Conservation (phyloP, 306 rosid species). For the Vachellia pachyceras region DNA sequence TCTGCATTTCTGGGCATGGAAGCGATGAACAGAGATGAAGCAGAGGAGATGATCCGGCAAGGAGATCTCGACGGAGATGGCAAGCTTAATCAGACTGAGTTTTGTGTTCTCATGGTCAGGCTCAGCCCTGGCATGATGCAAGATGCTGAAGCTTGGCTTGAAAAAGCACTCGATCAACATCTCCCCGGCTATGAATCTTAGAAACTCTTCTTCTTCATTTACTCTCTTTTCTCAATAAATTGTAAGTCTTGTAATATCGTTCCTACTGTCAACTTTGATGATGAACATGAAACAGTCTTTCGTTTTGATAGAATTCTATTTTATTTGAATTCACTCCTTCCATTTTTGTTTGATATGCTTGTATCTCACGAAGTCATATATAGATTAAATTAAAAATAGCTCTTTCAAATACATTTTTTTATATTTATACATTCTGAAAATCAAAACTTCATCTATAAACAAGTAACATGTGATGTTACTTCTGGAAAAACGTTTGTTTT, state of each 20-base stretch:
- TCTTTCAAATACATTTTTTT: too few species aligned
- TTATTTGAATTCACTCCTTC: neutral
- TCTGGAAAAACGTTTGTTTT: too few species aligned
- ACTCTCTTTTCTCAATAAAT: constrained; percentile 1
- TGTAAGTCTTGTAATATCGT: constrained; percentile 30
- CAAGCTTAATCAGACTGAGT: constrained; percentile 73
- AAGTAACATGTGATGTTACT: too few species aligned
- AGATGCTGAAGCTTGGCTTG: constrained; percentile 86
- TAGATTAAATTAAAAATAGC: too few species aligned
- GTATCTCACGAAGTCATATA: too few species aligned
- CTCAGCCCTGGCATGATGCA: constrained; percentile 97
- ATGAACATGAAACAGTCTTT: neutral
- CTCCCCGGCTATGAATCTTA: constrained; percentile 40
- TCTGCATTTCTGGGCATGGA: constrained; percentile 82
- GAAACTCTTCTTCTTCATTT: neutral
- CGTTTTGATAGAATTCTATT: neutral
- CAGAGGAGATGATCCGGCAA: constrained; percentile 84
- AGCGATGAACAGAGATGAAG: constrained; percentile 84
- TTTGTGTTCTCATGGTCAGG: constrained; percentile 93
- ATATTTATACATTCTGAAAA: too few species aligned
- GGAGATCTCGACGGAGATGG: constrained; percentile 98
- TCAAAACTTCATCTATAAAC: too few species aligned
- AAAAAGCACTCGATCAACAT: constrained; percentile 72
- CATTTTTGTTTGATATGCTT: too few species aligned
- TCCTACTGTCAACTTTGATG: constrained; percentile 12